Conservation (phyloP, 306 rosid species). For the Arachis stenosperma region DNA sequence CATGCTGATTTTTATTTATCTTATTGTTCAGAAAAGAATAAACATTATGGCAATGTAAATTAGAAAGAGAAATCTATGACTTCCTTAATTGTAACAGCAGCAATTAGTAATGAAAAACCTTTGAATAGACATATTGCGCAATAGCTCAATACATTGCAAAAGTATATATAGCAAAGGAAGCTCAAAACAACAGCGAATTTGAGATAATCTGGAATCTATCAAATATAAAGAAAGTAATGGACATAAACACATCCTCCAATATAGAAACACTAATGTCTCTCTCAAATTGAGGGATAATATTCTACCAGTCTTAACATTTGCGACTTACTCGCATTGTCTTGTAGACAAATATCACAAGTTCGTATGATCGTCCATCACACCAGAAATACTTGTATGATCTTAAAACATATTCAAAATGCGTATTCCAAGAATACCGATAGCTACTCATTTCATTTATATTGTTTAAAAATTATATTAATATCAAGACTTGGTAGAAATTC, state of each 20-base stretch:
- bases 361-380: not conserved
- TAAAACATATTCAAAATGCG: too few relatives aligned
- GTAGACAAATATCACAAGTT: conserved; percentile 1
- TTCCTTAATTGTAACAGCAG: not conserved
- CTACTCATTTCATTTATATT: too few relatives aligned
- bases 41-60: not conserved
- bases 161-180: too few relatives aligned
- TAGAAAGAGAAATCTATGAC: not conserved
- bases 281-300: not conserved
- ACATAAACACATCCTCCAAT: not conserved
- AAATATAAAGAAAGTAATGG: conserved; percentile 6
- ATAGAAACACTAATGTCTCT: conserved; percentile 5
- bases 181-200: not conserved
- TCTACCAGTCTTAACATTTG: not conserved
- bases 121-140: not conserved
- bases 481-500: conserved; percentile 14
- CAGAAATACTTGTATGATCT: too few relatives aligned
- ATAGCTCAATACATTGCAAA: not conserved
- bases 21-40: conserved; percentile 9
- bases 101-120: not conserved
- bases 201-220: conserved; percentile 16
- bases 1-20: conserved; percentile 5
- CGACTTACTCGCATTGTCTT: not conserved
- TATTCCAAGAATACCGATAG: too few relatives aligned
- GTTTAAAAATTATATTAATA: not conserved